Base-by-base conservation (phyloP, 208 protist species). In the Wallacemonas collosoma region DNA sequence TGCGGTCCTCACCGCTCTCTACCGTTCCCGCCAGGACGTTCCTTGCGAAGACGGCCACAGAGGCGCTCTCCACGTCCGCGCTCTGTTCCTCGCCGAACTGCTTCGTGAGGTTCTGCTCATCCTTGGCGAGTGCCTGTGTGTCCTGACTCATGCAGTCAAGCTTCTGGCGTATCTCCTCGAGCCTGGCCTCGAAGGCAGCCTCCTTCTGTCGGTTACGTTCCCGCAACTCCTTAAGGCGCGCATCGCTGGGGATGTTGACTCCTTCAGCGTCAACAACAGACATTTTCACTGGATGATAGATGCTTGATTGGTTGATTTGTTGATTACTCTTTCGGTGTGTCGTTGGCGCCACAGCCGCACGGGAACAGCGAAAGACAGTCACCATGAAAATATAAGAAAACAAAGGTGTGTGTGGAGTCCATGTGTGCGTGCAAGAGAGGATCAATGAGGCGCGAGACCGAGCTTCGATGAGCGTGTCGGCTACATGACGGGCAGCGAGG, bases 101-200 rank as follows among this genome's bases (percentile, higher is more conserved):
- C 17, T 53, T 39, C 39, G 73, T 62, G 8, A 90, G 71, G 40
- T 69, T 55, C 55, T 47, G 48, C 43, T 87, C 76, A 26, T 81
- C 80, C 43, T 63, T 73, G 53, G 75, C 72, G 15, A 85, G 70
- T 3, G 71, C 45, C 56, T 78, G 79, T 7, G 75, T 74, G 58
- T 83, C 72, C 26, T 73, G 61, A 45, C 80, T 75, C 62, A 76
- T 77, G 8, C 72, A 54, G 7, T 74, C 65, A n/a, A 87, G 44
- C 65, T 86, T 77, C 43, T 81, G 55, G 40, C 84, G 67, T n/a
- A 89, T 53, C 57, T 83, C 80, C 11, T 69, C 14, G n/a, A 84
- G 68, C 9, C 75, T 57, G 38, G 72, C 71, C 44, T 69, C 53
- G 47, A 82, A 78, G 36, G 38, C 81, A 15, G 71, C 45, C 3